Evolutionary conservation across 177 flowering plant genomes (phyloP).

Genomic region (Vitis hybrid): DNA sequence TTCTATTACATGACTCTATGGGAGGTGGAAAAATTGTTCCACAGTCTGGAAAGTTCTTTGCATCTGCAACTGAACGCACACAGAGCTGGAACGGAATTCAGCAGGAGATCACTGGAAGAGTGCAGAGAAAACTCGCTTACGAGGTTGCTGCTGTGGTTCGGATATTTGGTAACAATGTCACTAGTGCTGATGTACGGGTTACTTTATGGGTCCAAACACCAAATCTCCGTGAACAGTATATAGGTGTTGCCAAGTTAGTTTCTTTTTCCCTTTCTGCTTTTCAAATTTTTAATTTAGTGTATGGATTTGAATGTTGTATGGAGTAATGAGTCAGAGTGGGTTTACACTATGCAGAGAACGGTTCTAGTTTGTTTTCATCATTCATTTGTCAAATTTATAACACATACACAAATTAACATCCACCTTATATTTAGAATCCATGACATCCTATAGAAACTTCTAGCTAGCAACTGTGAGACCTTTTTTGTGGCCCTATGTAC

Average conservation of each 20-base stretch:
- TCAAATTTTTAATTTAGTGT: background rate
- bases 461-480: background rate
- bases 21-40: slow-evolving; percentile 83
- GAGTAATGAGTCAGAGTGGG: background rate
- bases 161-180: slow-evolving; percentile 66
- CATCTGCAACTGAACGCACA: slow-evolving; percentile 74
- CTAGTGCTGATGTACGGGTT: slow-evolving; percentile 56
- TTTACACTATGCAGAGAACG: too few relatives aligned
- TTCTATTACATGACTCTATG: slow-evolving; percentile 70
- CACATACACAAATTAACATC: background rate
- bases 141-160: slow-evolving; percentile 74
- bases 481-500: background rate
- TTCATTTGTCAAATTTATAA: background rate
- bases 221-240: slow-evolving; percentile 77
- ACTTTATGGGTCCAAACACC: slow-evolving; percentile 83
- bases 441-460: background rate
- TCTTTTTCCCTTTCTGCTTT: background rate
- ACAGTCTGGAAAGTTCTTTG: slow-evolving; percentile 69
- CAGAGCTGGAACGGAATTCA: slow-evolving; percentile 95
- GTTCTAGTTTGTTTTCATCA: background rate
- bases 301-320: background rate
- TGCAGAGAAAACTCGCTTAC: slow-evolving; percentile 83
- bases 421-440: background rate
- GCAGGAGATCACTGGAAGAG: slow-evolving; percentile 90
- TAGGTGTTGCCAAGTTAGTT: slow-evolving; percentile 76